Conservation (phyloP, 345 rosid species). For the Atalantia buxifolia region DNA sequence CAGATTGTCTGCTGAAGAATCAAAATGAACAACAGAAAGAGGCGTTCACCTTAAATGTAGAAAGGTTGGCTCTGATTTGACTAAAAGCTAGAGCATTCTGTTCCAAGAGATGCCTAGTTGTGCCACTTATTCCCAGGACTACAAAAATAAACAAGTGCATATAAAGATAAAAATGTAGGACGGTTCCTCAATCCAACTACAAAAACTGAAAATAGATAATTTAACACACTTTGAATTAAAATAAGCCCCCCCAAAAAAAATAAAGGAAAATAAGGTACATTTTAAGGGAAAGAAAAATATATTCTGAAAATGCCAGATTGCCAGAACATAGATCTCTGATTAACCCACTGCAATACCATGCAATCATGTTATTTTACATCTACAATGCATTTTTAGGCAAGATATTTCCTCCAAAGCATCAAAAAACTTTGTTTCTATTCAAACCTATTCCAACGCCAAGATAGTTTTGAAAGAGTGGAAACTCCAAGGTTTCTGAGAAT, state of each 20-base stretch:
- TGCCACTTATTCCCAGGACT: conserved; percentile 61
- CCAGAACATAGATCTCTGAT: not conserved
- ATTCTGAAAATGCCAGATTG: not conserved
- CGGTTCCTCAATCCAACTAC: not conserved
- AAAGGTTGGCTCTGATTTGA: conserved; percentile 74
- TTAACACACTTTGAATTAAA: not conserved
- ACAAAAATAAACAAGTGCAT: conserved; percentile 14
- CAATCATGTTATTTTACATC: not conserved
- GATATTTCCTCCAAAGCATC: not conserved
- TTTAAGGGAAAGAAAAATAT: not conserved
- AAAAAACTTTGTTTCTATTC: not conserved
- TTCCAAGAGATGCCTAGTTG: conserved; percentile 60
- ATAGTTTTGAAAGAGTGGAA: no score
- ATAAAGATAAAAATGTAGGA: not conserved
- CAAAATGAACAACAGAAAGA: not conserved
- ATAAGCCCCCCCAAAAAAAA: no score
- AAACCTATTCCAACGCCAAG: not conserved
- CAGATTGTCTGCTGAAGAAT: conserved; percentile 1
- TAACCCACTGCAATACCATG: conserved; percentile 1
- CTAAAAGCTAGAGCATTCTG: conserved; percentile 66
- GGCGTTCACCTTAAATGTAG: conserved; percentile 57
- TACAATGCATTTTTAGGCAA: not conserved
- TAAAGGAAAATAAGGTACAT: not conserved
- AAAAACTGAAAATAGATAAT: not conserved
- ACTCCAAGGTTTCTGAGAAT: not conserved